A percentile compares a stretch with the other conserved stretches of the same genome.
These are phyloP conservation scores for Erythrobasidium hasegawianum DNA, from an alignment of 1,284 basidiomycete species.

Conservation along the genomic window DNA sequence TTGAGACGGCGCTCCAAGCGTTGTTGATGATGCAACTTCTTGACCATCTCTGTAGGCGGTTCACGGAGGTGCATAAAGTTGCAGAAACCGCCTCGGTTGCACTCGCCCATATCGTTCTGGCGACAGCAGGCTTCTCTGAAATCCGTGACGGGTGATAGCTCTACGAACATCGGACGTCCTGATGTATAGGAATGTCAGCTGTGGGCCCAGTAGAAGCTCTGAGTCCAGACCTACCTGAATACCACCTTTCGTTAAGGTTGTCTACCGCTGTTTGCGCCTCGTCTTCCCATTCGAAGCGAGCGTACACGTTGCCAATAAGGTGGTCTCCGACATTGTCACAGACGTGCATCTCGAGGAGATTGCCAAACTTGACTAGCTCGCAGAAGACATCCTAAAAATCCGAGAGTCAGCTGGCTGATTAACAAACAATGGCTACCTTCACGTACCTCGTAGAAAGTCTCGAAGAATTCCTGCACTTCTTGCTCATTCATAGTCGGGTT, in stretches of 20 bases:
- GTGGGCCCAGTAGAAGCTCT: neutral
- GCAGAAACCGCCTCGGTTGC: slow-evolving; percentile 92
- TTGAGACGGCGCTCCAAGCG: slow-evolving; percentile 65
- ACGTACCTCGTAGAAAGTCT: slow-evolving; percentile 95
- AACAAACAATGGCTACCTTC: too few species aligned
- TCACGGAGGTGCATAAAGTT: slow-evolving; percentile 90
- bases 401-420: neutral
- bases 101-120: slow-evolving; percentile 96
- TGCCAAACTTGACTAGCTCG: slow-evolving; percentile 89
- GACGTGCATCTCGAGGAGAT: slow-evolving; percentile 92
- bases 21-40: slow-evolving; percentile 74
- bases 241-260: slow-evolving; percentile 93
- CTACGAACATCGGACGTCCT: slow-evolving; percentile 96
- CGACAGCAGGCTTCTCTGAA: slow-evolving; percentile 98
- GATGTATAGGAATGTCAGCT: slow-evolving; percentile 22
- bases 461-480: slow-evolving; percentile 91
- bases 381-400: slow-evolving; percentile 48
- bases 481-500: slow-evolving; percentile 61
- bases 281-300: slow-evolving; percentile 96
- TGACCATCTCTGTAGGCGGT: slow-evolving; percentile 52
- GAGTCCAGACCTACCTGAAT: slow-evolving; percentile 67
- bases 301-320: slow-evolving; percentile 97
- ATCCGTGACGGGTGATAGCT: slow-evolving; percentile 96
- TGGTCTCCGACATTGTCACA: slow-evolving; percentile 99
- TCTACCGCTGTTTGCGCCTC: slow-evolving; percentile 93